Base-by-base conservation (phyloP, 1,284 basidiomycete genomes). In the Microbotryum intermedium region DNA sequence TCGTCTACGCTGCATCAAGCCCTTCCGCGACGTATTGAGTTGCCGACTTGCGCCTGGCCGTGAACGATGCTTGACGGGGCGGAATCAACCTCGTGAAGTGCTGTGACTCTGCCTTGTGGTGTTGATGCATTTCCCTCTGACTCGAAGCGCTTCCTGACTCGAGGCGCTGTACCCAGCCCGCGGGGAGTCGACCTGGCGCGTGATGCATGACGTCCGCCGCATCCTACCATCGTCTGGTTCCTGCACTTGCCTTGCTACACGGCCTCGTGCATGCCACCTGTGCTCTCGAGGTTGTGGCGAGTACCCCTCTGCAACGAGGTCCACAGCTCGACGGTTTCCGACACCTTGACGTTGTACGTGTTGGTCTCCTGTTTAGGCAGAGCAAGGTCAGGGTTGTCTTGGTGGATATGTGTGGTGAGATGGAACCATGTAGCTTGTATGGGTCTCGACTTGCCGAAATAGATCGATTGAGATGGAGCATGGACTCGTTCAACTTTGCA, bases 401-500 rank as follows among this genome's bases (percentile, higher is more conserved):
- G 13, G 47, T 49, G 20, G 47, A 23, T 10, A 13, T n/a, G n/a
- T 13, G 39, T 28, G 4, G 23, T 13, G 2, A 10, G 50, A 23
- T 23, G 20, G 16, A 28, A 9, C 45, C 11, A 28, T 28, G 34
- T 9, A n/a, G n/a, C 6, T 13, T 26, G 3, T 18, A 52, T 61
- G 23, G 18, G 66, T 65, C 30, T 53, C 60, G 29, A 68, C 34
- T 39, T 16, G 16, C 34, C 34, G 34, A 39, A 39, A 39, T 52
- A 3, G 60, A 26, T 8, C 46, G 34, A 39, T 66, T 68, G 25
- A 61, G 50, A 21, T 57, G 60, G 29, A 66, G 34, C 61, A 68
- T 68, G 50, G 54, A 60, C 62, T 68, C 67, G 53, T 68, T 68
- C 16, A 68, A 57, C 60, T 66, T 68, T 64, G 64, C 58, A 26